Percentiles rank a stretch among this genome's conserved stretches.
Evolutionary conservation across 148 eudicot species (phyloP).

Genomic region (Chenopodium suecicum): DNA sequence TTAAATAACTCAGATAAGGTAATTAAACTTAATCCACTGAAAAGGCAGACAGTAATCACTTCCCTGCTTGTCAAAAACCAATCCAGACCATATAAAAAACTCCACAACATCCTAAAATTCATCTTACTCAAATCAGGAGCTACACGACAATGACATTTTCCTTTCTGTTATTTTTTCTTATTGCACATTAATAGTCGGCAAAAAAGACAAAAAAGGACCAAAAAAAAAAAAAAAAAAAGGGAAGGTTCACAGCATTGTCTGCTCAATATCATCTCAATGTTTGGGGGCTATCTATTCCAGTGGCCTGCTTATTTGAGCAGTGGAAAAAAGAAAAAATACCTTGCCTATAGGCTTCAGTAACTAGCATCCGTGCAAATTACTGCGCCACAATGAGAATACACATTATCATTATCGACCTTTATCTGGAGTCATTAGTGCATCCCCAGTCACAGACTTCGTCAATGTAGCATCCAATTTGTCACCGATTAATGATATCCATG

Average conservation of each 20-base stretch:
- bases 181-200: neutral
- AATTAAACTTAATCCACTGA: neutral
- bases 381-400: neutral
- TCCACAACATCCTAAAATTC: neutral
- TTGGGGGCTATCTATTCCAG: neutral
- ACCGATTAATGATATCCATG: constrained; percentile 90
- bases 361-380: neutral
- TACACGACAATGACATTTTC: neutral
- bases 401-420: constrained; percentile 24
- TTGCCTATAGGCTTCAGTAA: neutral
- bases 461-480: constrained; percentile 91
- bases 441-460: constrained; percentile 41
- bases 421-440: constrained; percentile 30
- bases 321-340: constrained; percentile 12
- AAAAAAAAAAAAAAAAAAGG: no score
- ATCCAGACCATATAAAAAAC: neutral
- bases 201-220: no score
- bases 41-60: neutral
- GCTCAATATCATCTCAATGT: neutral
- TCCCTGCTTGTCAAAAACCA: neutral
- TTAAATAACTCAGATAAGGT: neutral
- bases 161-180: neutral
- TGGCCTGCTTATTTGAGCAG: neutral
- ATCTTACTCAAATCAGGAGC: neutral
- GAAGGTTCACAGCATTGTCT: neutral